phyloP scores from a whole-genome alignment of 2,329 filamentous ascomycete species.

The Colletotrichum paranaense region DNA sequence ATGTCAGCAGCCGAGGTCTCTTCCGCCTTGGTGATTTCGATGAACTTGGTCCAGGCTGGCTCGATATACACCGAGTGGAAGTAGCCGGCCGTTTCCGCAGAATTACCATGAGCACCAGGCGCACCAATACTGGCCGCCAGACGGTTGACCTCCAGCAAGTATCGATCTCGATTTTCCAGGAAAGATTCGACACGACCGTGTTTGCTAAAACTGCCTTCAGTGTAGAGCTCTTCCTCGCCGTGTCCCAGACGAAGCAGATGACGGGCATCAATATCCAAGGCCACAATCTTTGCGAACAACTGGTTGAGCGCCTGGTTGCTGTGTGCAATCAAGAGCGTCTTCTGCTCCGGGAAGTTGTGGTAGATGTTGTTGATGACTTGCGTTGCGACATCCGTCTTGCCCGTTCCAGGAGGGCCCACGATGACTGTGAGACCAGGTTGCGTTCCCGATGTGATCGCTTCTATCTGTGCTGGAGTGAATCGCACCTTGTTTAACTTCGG shows the following conservation, averaged over 20 bases:
- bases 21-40: constrained; percentile 64
- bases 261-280: constrained; percentile 92
- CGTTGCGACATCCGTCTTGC: constrained; percentile 98
- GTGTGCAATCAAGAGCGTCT: constrained; percentile 92
- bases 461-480: constrained; percentile 91
- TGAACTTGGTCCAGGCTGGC: constrained; percentile 90
- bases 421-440: constrained; percentile 95
- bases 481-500: constrained; percentile 85
- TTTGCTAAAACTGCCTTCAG: constrained; percentile 90
- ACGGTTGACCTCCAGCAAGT: constrained; percentile 85
- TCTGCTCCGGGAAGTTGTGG: constrained; percentile 94
- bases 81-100: constrained; percentile 96
- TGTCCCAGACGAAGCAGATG: constrained; percentile 93
- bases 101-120: constrained; percentile 93
- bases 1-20: constrained; percentile 71
- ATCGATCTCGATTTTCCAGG: constrained; percentile 83
- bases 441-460: constrained; percentile 92
- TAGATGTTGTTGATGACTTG: constrained; percentile 99
- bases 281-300: constrained; percentile 97
- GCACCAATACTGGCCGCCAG: constrained; percentile 87
- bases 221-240: constrained; percentile 93
- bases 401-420: constrained; percentile 94
- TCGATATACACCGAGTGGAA: constrained; percentile 93
- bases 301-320: constrained; percentile 99
- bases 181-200: constrained; percentile 95